Evolutionary conservation across 768 basidiomycete genomes (phyloP), one percentile per base, ranked within the genome.

Genomic region (Mycena chlorophos): DNA sequence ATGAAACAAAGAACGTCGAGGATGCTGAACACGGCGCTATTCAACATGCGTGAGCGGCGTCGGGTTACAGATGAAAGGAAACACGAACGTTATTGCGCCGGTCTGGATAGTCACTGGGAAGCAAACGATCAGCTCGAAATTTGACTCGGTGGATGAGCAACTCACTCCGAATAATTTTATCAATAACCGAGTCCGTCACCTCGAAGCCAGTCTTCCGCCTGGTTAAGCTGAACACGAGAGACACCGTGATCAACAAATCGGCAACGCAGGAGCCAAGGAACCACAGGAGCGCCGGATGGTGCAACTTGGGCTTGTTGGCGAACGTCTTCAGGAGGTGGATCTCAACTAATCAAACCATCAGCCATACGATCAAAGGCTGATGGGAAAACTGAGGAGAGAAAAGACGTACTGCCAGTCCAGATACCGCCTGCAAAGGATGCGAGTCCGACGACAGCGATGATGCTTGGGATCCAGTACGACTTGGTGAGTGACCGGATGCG

Each of bases 201-300:
- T 42, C 19, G 51, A 61, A 63, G 5, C 59, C 59, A 25, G 62
- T 63, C 22, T 63, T 63, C 14, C 62, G 52, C 37, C 25, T 51
- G 20, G 45, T 23, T 63, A 80, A 55, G 19, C 69, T 70, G 20
- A 71, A 59, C 5, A 75, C 69, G 28, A 79, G 66, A 1, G 73
- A 72, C 31, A 64, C 56, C 0, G 77, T 78, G 31, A 79, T 79
- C 42, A 74, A 55, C 1, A 78, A 57, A 60, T 80, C 78, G 1
- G 74, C 73, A 4, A 75, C 61, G 14, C 69, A 73, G 4, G 78
- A 76, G 12, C 77, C 60, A 5, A 78, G 60, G 54, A 80, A 73
- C 79, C 77, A 80, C 26, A 75, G 47, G 1, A 80, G 66, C 4
- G 77, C 77, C 1, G 75, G 71, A 65, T 68, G 71, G 51, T 78